phyloP scores from a whole-genome alignment of 2,329 filamentous ascomycete genomes.

The Cladophialophora exuberans region DNA sequence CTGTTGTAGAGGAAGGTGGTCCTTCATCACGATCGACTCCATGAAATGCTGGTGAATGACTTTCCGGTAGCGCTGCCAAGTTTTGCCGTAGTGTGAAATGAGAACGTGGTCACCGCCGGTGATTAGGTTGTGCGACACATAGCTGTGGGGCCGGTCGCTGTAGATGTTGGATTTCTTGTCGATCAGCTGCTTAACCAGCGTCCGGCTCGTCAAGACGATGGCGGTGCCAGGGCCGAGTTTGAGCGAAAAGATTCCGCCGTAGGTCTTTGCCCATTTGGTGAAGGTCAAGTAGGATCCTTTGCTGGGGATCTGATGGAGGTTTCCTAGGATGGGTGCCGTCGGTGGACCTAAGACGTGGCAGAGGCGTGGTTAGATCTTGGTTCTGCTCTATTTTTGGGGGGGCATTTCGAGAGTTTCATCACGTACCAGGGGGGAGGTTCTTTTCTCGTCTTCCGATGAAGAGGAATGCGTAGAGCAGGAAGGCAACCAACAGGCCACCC shows the following conservation, averaged over 20 bases:
- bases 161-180: constrained; percentile 52
- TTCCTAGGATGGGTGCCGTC: constrained; percentile 43
- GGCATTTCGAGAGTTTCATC: too few species aligned
- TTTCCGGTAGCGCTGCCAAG: constrained; percentile 53
- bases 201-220: constrained; percentile 47
- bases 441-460: constrained; percentile 27
- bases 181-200: constrained; percentile 47
- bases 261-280: constrained; percentile 40
- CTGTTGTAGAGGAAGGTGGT: constrained; percentile 48
- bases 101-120: constrained; percentile 52
- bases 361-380: neutral
- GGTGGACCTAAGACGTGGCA: constrained; percentile 14
- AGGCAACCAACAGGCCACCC: constrained; percentile 15
- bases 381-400: too few species aligned
- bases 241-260: constrained; percentile 49
- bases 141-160: constrained; percentile 47
- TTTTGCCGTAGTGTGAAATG: constrained; percentile 51
- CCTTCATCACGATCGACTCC: constrained; percentile 45
- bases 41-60: constrained; percentile 51
- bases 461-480: constrained; percentile 22
- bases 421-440: constrained; percentile 40
- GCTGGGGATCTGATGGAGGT: constrained; percentile 44
- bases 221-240: constrained; percentile 48
- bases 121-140: constrained; percentile 49
- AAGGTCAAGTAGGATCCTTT: constrained; percentile 42